Evolutionary conservation across 495 filamentous ascomycete species (phyloP), one percentile per base, ranked within the genome.

Genomic region (Niebla homalea): DNA sequence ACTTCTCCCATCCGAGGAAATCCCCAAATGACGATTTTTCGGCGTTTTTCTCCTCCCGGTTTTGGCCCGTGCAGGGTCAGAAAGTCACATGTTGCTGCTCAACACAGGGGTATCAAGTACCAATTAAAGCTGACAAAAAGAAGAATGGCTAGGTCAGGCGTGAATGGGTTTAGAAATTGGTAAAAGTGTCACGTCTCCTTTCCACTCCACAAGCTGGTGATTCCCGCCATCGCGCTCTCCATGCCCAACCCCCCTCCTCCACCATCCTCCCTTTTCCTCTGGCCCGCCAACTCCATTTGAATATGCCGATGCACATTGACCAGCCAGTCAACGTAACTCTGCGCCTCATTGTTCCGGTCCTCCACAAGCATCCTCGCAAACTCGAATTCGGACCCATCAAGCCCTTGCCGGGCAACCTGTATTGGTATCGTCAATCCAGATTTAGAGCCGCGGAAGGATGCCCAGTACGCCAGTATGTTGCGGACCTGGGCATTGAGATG

Each of bases 301-400:
- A 97, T 86, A 60, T 84, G 81, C 57, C 89, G 82, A 62, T 99
- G 92, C 44, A 96, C 70, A 67, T 94, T 87, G 48, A 99, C 92
- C 64, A 99, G 67, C 92, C 92, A 99, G 67, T 99, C 92, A 16
- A 97, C 92, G 68, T 99, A 97, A 57, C 84, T 90, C 65, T 90
- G 87, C 29, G 92, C 92, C 67, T 99, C 92, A 55, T 93, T 94
- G 65, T 97, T 97, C 55, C 92, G 76, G 62, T 99, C 92, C 68
- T 99, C 92, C 45, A 94, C 78, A 56, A 99, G 66, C 63, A 89
- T 68, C 38, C 88, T 70, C 37, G 93, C 92, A 68, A 96, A 99
- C 66, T 99, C 92, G 55, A 85, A 96, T 67, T 99, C 92, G 1
- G 89, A 87, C 0, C 92, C 92, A 59, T 99, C 92, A 2, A 97